Percentiles rank a stretch among this genome's conserved stretches.
These are phyloP conservation scores for Colletotrichum phormii DNA, from an alignment of 2,329 filamentous ascomycete genomes.

Conservation along the genomic window DNA sequence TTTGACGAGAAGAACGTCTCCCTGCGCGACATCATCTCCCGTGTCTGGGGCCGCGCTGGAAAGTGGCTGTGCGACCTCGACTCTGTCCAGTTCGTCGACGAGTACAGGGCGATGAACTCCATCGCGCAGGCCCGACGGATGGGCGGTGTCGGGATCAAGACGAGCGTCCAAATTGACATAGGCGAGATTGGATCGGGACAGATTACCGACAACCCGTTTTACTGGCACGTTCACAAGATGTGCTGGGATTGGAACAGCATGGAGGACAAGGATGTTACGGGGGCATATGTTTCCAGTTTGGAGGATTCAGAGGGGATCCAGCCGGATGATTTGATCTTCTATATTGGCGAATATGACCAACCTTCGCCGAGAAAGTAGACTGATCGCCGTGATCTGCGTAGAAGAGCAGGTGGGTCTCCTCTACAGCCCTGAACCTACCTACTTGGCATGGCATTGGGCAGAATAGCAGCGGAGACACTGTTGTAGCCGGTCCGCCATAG, in stretches of 20 bases:
- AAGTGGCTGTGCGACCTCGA: not conserved
- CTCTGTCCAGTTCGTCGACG: not conserved
- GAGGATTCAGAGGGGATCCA: not conserved
- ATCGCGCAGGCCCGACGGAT: not conserved
- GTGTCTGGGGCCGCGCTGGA: not conserved
- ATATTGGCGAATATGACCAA: not conserved
- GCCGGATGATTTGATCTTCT: not conserved
- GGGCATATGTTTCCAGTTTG: not conserved
- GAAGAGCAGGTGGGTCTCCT: not conserved
- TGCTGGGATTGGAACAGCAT: not conserved
- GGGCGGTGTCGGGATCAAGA: not conserved
- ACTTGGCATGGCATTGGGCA: not conserved
- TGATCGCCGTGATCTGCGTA: not conserved
- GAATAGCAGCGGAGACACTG: not conserved
- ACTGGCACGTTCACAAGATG: not conserved
- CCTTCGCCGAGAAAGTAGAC: not conserved
- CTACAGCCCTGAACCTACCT: not conserved
- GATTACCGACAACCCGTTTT: not conserved
- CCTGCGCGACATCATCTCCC: not conserved
- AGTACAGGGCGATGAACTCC: not conserved
- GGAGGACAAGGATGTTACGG: not conserved
- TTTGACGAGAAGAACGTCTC: not conserved
- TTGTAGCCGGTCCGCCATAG: not conserved
- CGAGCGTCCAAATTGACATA: not conserved
- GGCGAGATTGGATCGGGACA: not conserved